Base-by-base conservation (phyloP, 2,329 filamentous ascomycete genomes). In the Beauveria bassiana region DNA sequence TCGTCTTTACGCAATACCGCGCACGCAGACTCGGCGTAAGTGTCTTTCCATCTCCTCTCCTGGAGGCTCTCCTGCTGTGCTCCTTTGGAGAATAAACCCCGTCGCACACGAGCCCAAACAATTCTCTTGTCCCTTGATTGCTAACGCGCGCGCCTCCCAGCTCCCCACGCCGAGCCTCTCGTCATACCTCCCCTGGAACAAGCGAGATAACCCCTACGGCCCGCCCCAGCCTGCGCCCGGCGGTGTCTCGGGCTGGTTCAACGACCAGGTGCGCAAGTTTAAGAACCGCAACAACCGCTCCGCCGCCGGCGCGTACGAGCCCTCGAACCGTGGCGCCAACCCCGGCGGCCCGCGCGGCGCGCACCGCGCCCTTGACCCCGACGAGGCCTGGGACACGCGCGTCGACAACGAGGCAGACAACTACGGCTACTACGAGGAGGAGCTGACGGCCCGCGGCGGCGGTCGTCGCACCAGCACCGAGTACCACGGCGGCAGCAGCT, bases 321-420 rank as follows among this genome's bases (percentile, higher is more conserved):
- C 81, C 5, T 70, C 75, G 7, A 72, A 73, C 49, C 75, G 72
- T 63, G 73, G 72, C 56, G 49, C 49, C 12, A 73, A 73, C 60
- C 69, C 68, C 22, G 65, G 73, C 40, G 75, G 76, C 51, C 76
- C 78, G 61, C 78, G 80, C 60, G 74, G 83, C 59, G 85, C 85
- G 24, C 87, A 89, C 71, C 85, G 86, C 1, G 79, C 86, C 4
- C 81, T 91, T 51, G 91, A 95, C 69, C 89, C 89, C 1, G 91
- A 96, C 71, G 90, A 93, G 70, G 90, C 90, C 2, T 96, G 91
- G 91, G 90, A 95, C 75, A 76, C 89, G 65, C 80, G 89, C 63
- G 90, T 96, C 5, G 89, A 89, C 62, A 81, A 86, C 67, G 90
- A 93, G 72, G 84, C 87, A 20, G 86, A 88, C 69, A 76, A 74